phyloP scores from a whole-genome alignment of 2,329 filamentous ascomycete genomes.

The Tolypocladium guangdongense region DNA sequence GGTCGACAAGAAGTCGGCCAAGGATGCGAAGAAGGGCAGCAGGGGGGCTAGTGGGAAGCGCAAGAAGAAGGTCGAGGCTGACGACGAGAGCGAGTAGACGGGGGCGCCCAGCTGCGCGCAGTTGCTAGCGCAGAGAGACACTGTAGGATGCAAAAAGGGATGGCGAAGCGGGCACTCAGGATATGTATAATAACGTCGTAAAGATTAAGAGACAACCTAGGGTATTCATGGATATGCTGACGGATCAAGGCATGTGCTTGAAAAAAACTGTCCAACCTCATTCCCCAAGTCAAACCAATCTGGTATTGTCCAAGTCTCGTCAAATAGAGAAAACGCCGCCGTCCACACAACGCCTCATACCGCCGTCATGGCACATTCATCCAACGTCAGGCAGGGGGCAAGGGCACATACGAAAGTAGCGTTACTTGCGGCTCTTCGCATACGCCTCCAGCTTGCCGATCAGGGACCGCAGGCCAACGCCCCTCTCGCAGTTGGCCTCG shows the following conservation, averaged over 20 bases:
- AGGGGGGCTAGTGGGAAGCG: conserved; percentile 8
- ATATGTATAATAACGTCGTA: not conserved
- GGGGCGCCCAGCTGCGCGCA: not conserved
- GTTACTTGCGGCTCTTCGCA: conserved; percentile 24
- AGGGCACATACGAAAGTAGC: not conserved
- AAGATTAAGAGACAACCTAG: not conserved
- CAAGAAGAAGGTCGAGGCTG: conserved; percentile 25
- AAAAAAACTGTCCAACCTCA: not conserved
- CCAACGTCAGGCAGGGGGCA: not conserved
- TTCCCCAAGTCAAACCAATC: not conserved
- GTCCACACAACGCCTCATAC: not conserved
- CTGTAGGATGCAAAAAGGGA: not conserved
- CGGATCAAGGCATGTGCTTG: not conserved
- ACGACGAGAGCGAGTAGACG: conserved; percentile 14
- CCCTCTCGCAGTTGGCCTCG: conserved; percentile 70
- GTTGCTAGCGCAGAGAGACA: no score
- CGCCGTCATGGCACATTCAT: not conserved
- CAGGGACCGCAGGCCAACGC: conserved; percentile 59
- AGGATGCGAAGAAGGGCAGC: conserved; percentile 33
- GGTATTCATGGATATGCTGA: not conserved
- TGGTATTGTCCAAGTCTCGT: not conserved
- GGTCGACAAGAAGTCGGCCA: conserved; percentile 62
- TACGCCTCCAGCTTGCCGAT: conserved; percentile 52
- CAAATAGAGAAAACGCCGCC: not conserved
- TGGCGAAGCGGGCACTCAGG: not conserved